Conservation (phyloP, 345 rosid genomes). For the Pugionium dolabratum region DNA sequence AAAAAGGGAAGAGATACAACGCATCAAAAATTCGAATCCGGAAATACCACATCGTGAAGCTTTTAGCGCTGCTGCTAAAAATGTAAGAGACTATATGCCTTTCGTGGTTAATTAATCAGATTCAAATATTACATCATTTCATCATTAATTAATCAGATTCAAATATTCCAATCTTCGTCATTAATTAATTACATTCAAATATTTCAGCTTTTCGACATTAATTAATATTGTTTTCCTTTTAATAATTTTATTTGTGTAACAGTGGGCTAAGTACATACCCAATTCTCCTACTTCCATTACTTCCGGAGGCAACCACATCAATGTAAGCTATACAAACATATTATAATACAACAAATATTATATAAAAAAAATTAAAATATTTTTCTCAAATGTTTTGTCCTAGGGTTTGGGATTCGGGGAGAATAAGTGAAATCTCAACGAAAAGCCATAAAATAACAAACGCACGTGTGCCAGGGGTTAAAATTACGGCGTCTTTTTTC, state of each 20-base stretch:
- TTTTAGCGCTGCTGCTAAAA: slow-evolving; percentile 94
- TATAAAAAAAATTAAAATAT: background rate
- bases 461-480: slow-evolving; percentile 38
- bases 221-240: background rate
- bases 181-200: no score
- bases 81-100: slow-evolving; percentile 58
- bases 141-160: no score
- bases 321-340: slow-evolving; percentile 41
- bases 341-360: no score
- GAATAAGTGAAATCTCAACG: slow-evolving; percentile 35
- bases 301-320: slow-evolving; percentile 54
- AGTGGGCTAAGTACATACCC: slow-evolving; percentile 98
- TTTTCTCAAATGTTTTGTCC: background rate
- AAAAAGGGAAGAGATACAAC: slow-evolving; percentile 92
- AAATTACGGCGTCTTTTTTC: slow-evolving; percentile 25
- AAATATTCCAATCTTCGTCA: no score
- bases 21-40: slow-evolving; percentile 92
- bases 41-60: slow-evolving; percentile 98
- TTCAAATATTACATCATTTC: no score
- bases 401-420: slow-evolving; percentile 47
- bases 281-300: slow-evolving; percentile 55
- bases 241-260: background rate
- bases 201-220: no score
- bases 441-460: slow-evolving; percentile 30
- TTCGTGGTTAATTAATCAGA: background rate